Conservation (phyloP, 192 early-diverging fungal genomes). For the Lobosporangium transversale region DNA sequence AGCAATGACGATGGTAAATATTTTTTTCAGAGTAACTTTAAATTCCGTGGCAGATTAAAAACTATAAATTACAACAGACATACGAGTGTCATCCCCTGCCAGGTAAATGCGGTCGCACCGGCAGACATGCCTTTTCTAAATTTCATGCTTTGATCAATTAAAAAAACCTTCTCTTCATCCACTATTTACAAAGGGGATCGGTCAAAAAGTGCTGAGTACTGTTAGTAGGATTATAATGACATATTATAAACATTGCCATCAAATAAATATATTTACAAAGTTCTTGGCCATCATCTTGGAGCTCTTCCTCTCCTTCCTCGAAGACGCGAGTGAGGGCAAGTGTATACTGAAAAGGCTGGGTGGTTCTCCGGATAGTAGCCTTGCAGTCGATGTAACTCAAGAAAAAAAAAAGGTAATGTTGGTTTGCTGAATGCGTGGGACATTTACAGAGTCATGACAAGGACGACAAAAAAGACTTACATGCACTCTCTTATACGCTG, state of each 20-base stretch:
- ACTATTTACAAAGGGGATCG: constrained; percentile 15
- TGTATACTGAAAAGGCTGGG: constrained; percentile 72
- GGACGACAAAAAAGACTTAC: constrained; percentile 23
- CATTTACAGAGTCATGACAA: too few relatives aligned
- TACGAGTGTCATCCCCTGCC: constrained; percentile 65
- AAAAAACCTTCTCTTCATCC: constrained; percentile 77
- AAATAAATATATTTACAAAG: not conserved
- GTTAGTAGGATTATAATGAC: not conserved
- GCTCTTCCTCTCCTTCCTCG: constrained; percentile 79
- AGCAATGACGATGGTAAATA: constrained; percentile 14
- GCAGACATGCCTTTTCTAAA: constrained; percentile 55
- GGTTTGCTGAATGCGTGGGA: too few relatives aligned
- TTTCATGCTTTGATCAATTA: constrained; percentile 68
- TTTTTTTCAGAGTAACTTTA: not conserved
- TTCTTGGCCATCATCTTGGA: constrained; percentile 64
- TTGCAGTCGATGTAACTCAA: constrained; percentile 72
- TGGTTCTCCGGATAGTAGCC: constrained; percentile 75
- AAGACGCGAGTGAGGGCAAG: constrained; percentile 79
- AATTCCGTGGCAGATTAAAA: not conserved
- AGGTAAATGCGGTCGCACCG: constrained; percentile 56
- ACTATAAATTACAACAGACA: not conserved
- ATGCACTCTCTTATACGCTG: constrained; percentile 62
- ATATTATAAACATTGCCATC: not conserved
- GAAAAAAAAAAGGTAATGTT: not conserved
- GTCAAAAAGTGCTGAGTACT: not conserved